Percentiles rank a stretch among this genome's conserved stretches.
These are phyloP conservation scores for Barbarea vulgaris DNA, from an alignment of 345 rosid species.

Conservation along the genomic window DNA sequence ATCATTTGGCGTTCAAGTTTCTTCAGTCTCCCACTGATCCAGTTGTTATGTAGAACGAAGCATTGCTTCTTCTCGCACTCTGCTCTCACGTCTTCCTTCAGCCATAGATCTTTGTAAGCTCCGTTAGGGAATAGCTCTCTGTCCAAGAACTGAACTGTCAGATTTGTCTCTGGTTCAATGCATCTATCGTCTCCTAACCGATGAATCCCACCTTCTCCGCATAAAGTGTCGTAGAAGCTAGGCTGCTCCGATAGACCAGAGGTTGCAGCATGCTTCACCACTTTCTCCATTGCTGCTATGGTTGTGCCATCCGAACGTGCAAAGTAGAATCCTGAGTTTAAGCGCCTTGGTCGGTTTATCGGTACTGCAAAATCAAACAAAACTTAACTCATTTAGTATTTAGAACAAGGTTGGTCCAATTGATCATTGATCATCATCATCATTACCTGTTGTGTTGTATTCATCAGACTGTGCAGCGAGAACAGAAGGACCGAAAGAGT, in stretches of 20 bases:
- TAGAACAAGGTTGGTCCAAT: background rate
- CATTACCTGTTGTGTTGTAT: constrained; percentile 68
- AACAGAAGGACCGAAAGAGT: constrained; percentile 69
- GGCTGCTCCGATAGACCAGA: constrained; percentile 90
- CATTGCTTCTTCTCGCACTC: constrained; percentile 65
- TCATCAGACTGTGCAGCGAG: constrained; percentile 88
- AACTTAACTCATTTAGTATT: background rate
- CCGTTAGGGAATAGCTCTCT: constrained; percentile 90
- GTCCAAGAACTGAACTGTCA: constrained; percentile 72
- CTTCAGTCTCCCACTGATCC: constrained; percentile 84
- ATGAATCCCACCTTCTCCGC: constrained; percentile 78
- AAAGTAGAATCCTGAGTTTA: constrained; percentile 92
- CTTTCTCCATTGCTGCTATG: constrained; percentile 79
- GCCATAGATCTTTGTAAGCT: constrained; percentile 78
- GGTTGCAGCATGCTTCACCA: constrained; percentile 80
- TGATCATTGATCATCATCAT: constrained; percentile 11
- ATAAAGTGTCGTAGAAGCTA: constrained; percentile 85
- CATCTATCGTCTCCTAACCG: constrained; percentile 62
- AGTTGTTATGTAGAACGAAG: constrained; percentile 77
- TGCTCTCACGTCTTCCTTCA: constrained; percentile 54
- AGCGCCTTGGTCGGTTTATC: constrained; percentile 82
- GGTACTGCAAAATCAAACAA: constrained; percentile 51
- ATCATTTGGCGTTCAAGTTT: constrained; percentile 77
- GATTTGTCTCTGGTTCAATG: constrained; percentile 68
- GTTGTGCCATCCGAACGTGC: constrained; percentile 61